Evolutionary conservation across 2,329 filamentous ascomycete species (phyloP).

Genomic region (Pseudocercospora crystallina): DNA sequence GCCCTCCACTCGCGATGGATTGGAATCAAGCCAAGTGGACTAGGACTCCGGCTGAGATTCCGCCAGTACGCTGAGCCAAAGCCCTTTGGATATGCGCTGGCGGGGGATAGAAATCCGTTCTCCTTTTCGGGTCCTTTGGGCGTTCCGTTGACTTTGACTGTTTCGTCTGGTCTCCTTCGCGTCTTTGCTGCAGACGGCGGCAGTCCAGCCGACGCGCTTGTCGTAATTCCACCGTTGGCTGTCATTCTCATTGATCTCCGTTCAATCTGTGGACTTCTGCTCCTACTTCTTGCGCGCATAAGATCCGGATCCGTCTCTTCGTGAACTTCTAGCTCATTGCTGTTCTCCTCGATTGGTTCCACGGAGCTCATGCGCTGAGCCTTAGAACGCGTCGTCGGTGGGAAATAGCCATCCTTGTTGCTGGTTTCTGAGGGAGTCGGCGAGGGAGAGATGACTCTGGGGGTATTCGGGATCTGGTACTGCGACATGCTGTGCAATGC

Average conservation of each 20-base stretch:
- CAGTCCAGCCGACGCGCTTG: conserved; percentile 17
- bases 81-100: conserved; percentile 46
- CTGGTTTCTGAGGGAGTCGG: conserved; percentile 67
- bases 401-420: conserved; percentile 62
- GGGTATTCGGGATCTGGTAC: conserved; percentile 69
- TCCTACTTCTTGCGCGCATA: conserved; percentile 65
- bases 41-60: conserved; percentile 86
- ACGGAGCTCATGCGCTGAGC: conserved; percentile 62
- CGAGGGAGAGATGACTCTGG: conserved; percentile 86
- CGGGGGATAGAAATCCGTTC: conserved; percentile 34
- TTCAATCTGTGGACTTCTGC: conserved; percentile 63
- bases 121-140: conserved; percentile 20
- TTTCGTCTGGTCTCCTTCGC: conserved; percentile 36
- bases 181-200: conserved; percentile 13
- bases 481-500: conserved; percentile 35
- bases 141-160: conserved; percentile 20
- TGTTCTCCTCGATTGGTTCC: conserved; percentile 61
- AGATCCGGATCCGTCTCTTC: conserved; percentile 50
- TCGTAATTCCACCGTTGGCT: conserved; percentile 26
- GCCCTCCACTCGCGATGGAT: conserved; percentile 89
- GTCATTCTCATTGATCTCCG: conserved; percentile 23
- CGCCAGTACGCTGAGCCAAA: conserved; percentile 77
- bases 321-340: conserved; percentile 23
- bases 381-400: conserved; percentile 75
- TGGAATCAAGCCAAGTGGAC: conserved; percentile 88